Conservation (phyloP, 2,329 filamentous ascomycete species). For the Rhynchosporium graminicola region DNA sequence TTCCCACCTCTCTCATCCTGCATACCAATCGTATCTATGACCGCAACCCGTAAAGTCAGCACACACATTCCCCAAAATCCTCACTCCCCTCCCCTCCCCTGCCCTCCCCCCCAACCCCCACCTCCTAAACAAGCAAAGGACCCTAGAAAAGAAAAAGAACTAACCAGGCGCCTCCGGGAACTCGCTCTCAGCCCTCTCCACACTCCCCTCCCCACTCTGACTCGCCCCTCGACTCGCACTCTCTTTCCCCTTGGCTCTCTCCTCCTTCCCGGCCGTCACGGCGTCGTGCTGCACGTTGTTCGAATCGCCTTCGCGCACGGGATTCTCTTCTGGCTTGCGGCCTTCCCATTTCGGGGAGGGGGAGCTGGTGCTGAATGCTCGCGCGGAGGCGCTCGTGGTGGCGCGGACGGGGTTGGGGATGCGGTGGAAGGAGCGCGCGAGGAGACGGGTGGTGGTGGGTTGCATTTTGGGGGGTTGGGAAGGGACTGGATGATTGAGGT, state of each 20-base stretch:
- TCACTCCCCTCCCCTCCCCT: no score
- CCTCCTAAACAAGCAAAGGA: neutral
- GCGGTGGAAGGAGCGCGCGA: slow-evolving; percentile 26
- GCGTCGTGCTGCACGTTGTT: slow-evolving; percentile 37
- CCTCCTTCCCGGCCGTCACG: slow-evolving; percentile 44
- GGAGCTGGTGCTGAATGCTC: slow-evolving; percentile 1
- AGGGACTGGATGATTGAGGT: neutral
- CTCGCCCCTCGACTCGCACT: slow-evolving; percentile 34
- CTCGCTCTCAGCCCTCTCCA: slow-evolving; percentile 48
- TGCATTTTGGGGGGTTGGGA: slow-evolving; percentile 13
- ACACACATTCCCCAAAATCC: no score
- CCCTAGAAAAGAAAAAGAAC: neutral
- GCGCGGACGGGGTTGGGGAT: neutral
- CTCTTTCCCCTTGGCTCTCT: slow-evolving; percentile 40
- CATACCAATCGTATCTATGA: slow-evolving; percentile 48
- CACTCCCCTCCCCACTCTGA: slow-evolving; percentile 21
- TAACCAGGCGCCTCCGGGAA: slow-evolving; percentile 50
- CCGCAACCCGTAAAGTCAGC: neutral
- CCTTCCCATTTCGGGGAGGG: slow-evolving; percentile 25
- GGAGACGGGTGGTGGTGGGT: slow-evolving; percentile 16
- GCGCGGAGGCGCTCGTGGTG: neutral
- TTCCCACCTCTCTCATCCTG: slow-evolving; percentile 50
- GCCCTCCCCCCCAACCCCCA: neutral
- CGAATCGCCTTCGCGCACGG: slow-evolving; percentile 22
- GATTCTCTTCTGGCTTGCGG: slow-evolving; percentile 21